Conservation (phyloP, 2,329 filamentous ascomycete genomes). For the Aschersonia sp. region DNA sequence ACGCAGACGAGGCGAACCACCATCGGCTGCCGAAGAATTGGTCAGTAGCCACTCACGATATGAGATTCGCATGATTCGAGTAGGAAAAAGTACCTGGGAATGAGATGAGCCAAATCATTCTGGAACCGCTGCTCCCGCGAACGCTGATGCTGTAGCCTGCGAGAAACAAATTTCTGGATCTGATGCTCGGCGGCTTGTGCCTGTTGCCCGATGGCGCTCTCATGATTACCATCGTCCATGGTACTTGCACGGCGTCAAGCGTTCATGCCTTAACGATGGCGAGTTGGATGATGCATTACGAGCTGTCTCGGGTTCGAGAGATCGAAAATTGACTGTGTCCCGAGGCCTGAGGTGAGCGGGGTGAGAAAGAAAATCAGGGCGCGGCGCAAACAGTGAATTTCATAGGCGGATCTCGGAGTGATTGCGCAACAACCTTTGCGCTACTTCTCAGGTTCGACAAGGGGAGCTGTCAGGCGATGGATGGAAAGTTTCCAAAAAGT, state of each 20-base stretch:
- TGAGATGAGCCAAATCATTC: slow-evolving; percentile 25
- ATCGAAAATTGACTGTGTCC: no score
- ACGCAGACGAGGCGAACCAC: slow-evolving; percentile 50
- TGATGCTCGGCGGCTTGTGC: slow-evolving; percentile 13
- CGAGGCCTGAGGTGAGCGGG: no score
- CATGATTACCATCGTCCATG: slow-evolving; percentile 27
- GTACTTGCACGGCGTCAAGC: slow-evolving; percentile 1
- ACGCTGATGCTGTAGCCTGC: background rate
- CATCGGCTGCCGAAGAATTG: slow-evolving; percentile 29
- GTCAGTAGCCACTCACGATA: background rate
- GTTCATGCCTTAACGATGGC: background rate
- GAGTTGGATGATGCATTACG: background rate
- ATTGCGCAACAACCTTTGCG: no score
- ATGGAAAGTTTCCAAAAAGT: background rate
- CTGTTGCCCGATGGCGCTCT: slow-evolving; percentile 20
- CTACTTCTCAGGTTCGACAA: no score
- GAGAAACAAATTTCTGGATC: slow-evolving; percentile 5
- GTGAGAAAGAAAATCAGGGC: background rate
- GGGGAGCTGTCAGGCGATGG: background rate
- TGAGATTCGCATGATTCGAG: background rate
- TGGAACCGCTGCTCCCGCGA: slow-evolving; percentile 13
- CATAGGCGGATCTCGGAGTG: no score
- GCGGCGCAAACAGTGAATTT: no score
- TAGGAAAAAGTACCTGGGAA: slow-evolving; percentile 23
- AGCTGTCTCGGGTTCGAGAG: no score